These are phyloP conservation scores for Betula pendula DNA, from an alignment of 306 rosid species.

Conservation along the genomic window DNA sequence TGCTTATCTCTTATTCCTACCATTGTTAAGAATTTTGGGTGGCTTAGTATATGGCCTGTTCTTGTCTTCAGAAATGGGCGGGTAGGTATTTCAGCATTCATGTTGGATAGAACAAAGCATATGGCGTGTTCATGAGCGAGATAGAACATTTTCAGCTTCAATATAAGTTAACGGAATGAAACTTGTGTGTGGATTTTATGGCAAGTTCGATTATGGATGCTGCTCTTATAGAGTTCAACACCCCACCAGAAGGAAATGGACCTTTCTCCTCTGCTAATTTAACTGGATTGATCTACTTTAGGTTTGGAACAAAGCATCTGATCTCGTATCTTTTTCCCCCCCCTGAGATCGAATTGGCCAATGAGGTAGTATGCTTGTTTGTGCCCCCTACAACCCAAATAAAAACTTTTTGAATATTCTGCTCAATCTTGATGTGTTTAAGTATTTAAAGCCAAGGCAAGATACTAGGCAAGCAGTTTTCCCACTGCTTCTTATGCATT, in stretches of 20 bases:
- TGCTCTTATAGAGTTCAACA: neutral
- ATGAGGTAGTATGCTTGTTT: neutral
- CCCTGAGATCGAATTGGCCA: too few relatives aligned
- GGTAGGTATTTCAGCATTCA: neutral
- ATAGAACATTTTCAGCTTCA: neutral
- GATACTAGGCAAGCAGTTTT: neutral
- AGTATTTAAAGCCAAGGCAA: neutral
- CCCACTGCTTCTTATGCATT: neutral
- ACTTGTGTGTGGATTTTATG: neutral
- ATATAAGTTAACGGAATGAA: neutral
- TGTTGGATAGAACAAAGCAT: neutral
- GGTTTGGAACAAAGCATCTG: too few relatives aligned
- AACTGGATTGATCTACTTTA: neutral
- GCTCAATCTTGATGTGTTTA: constrained; percentile 12
- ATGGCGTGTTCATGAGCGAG: neutral
- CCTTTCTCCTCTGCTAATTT: too few relatives aligned
- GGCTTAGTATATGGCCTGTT: neutral
- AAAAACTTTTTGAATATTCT: neutral
- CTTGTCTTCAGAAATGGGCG: neutral
- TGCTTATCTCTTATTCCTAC: constrained; percentile 10
- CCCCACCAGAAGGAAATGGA: neutral
- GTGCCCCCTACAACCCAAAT: neutral
- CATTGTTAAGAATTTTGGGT: neutral
- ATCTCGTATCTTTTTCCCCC: too few relatives aligned
- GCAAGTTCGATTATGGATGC: neutral